phyloP scores from a whole-genome alignment of 1,284 basidiomycete species.

The Trichosporon sp. region DNA sequence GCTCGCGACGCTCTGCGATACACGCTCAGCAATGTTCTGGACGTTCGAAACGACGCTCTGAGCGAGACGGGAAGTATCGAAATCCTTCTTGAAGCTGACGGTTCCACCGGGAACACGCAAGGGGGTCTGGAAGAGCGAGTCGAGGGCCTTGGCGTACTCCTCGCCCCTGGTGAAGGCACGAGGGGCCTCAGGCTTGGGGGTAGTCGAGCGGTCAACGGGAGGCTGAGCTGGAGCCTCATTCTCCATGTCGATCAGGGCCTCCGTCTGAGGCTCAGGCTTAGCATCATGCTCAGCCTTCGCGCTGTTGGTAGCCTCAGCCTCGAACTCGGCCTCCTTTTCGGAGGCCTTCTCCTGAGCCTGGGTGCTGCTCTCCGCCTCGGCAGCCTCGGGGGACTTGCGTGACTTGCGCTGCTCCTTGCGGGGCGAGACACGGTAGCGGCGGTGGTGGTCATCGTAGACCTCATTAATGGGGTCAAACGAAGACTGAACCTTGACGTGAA shows the following conservation, averaged over 20 bases:
- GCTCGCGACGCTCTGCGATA: background rate
- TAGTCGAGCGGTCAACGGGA: background rate
- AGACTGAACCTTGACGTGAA: conserved; percentile 35
- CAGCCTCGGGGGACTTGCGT: background rate
- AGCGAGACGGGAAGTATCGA: background rate
- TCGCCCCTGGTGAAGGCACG: conserved; percentile 9
- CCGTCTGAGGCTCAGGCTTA: background rate
- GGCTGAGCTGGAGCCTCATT: background rate
- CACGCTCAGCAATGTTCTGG: conserved; percentile 1
- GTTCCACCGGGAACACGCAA: conserved; percentile 13
- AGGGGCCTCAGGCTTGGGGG: background rate
- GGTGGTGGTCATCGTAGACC: conserved; percentile 21
- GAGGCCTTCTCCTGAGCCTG: background rate
- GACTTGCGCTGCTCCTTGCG: background rate
- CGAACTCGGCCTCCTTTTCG: background rate
- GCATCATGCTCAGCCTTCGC: too few relatives aligned
- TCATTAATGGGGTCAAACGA: conserved; percentile 24
- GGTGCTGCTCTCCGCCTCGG: background rate
- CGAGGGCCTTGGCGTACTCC: conserved; percentile 18
- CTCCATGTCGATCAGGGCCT: background rate
- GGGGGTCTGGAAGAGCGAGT: conserved; percentile 11
- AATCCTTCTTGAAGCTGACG: conserved; percentile 3
- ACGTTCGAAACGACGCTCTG: background rate
- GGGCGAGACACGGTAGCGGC: conserved; percentile 9
- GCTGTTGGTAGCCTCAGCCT: background rate